These are phyloP conservation scores for Monosporozyma solicola DNA, from an alignment of 805 yeast genomes.

Conservation along the genomic window DNA sequence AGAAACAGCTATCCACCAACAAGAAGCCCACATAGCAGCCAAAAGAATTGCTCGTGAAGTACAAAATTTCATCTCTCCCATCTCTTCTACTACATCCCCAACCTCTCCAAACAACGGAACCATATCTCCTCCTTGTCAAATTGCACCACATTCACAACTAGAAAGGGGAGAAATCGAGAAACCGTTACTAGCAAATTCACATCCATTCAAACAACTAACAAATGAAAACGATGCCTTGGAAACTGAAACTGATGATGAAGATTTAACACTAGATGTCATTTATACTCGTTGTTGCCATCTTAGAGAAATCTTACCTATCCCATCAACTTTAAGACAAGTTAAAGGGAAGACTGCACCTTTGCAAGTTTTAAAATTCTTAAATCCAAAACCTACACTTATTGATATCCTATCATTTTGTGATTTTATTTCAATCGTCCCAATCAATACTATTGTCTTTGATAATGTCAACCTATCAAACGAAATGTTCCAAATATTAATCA, in stretches of 20 bases:
- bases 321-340: constrained; percentile 76
- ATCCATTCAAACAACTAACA: constrained; percentile 33
- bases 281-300: constrained; percentile 90
- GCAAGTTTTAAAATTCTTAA: constrained; percentile 59
- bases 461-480: constrained; percentile 65
- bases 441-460: constrained; percentile 65
- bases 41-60: constrained; percentile 62
- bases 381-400: constrained; percentile 79
- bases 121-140: not conserved
- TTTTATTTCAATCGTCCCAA: constrained; percentile 75
- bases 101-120: not conserved
- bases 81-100: too few relatives aligned
- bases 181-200: constrained; percentile 58
- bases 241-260: constrained; percentile 12
- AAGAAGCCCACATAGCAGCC: constrained; percentile 68
- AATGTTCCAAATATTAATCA: constrained; percentile 65
- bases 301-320: constrained; percentile 84
- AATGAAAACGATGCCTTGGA: constrained; percentile 6
- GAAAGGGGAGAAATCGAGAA: constrained; percentile 43
- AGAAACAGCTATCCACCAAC: constrained; percentile 64
- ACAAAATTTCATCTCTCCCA: constrained; percentile 24
- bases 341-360: constrained; percentile 69
- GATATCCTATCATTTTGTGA: constrained; percentile 85
- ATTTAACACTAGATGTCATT: constrained; percentile 46
- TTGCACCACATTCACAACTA: not conserved